phyloP scores from a whole-genome alignment of 2,329 filamentous ascomycete species.

The Pezicula carpinea region DNA sequence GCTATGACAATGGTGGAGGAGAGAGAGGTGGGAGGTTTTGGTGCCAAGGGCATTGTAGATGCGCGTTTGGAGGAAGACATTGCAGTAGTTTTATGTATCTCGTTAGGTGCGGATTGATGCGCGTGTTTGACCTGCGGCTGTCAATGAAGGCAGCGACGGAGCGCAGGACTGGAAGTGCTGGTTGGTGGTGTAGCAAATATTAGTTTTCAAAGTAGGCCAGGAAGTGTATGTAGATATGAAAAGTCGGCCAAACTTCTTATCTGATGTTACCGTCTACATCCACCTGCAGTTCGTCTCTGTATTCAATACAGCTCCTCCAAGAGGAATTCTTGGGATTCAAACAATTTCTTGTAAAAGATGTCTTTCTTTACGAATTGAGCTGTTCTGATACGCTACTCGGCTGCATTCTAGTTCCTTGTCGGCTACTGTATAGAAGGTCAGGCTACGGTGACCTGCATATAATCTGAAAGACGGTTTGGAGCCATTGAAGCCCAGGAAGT shows the following conservation, averaged over 20 bases:
- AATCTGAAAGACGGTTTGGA: neutral
- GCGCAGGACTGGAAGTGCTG: conserved; percentile 6
- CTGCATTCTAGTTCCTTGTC: too few species aligned
- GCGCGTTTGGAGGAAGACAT: conserved; percentile 31
- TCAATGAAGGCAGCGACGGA: conserved; percentile 8
- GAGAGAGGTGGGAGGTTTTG: conserved; percentile 57
- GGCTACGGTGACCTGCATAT: neutral
- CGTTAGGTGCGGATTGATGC: neutral
- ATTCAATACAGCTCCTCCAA: conserved; percentile 2
- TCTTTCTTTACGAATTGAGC: neutral
- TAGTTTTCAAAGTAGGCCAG: conserved; percentile 11
- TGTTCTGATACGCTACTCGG: too few species aligned
- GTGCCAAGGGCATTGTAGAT: conserved; percentile 47
- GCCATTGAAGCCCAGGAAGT: conserved; percentile 8
- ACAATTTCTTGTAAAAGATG: neutral
- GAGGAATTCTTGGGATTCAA: too few species aligned
- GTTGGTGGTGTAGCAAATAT: conserved; percentile 10
- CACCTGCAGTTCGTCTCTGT: too few species aligned
- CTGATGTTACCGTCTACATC: too few species aligned
- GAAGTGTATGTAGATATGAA: too few species aligned
- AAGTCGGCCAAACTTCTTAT: too few species aligned
- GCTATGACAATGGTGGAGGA: conserved; percentile 57
- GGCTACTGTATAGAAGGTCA: too few species aligned
- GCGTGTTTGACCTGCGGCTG: conserved; percentile 1
- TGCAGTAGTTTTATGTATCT: conserved; percentile 1